Conservation (phyloP, 192 early-diverging fungal genomes). For the Jimgerdemannia flammicorona region DNA sequence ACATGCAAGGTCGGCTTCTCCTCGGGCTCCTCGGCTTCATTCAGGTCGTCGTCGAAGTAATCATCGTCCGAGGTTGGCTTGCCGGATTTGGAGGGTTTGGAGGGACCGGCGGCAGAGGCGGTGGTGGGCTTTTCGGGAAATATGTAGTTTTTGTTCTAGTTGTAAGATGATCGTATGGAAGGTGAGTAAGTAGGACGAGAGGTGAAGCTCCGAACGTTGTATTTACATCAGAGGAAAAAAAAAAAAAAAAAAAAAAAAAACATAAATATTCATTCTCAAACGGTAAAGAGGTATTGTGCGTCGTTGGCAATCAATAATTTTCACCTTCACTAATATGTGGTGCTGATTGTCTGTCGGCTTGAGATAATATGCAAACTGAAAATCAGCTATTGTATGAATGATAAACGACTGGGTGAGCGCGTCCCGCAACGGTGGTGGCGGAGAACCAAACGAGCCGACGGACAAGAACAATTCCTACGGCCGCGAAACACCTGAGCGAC, state of each 20-base stretch:
- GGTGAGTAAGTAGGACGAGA: background rate
- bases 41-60: background rate
- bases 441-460: background rate
- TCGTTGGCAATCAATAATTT: background rate
- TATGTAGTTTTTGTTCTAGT: background rate
- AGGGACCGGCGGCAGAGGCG: background rate
- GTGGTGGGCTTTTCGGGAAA: background rate
- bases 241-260: too few species aligned
- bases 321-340: background rate
- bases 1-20: background rate
- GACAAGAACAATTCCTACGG: background rate
- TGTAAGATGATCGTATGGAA: background rate
- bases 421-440: background rate
- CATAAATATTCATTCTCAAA: background rate
- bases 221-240: too few species aligned
- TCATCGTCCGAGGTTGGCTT: background rate
- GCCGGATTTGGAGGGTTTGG: background rate
- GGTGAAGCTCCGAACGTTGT: background rate
- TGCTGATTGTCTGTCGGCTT: background rate
- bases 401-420: background rate
- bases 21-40: background rate
- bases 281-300: background rate
- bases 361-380: background rate
- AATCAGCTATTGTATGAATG: background rate
- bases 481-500: background rate